Conservation (phyloP, 78 protist species). For the Dictyostelium firmibasis region DNA sequence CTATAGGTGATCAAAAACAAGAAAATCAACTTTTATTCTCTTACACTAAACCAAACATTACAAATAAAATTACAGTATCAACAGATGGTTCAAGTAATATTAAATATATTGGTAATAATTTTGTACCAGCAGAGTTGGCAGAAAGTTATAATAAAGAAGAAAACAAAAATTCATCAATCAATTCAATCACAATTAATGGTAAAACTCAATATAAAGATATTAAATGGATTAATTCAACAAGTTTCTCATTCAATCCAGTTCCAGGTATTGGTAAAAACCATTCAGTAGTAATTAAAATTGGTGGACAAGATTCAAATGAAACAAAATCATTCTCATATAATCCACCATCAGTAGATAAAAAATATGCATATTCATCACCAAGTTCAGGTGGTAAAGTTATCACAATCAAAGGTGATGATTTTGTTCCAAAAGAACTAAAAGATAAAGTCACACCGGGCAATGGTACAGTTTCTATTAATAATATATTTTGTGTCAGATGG, state of each 20-base stretch:
- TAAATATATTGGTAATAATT: neutral
- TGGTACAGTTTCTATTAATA: neutral
- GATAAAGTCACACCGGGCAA: neutral
- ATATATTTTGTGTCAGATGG: neutral
- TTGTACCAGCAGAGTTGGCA: neutral
- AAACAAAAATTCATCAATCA: neutral
- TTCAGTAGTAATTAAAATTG: neutral
- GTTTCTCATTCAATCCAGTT: neutral
- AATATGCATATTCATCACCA: neutral
- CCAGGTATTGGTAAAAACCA: neutral
- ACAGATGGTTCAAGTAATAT: neutral
- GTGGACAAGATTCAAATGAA: neutral
- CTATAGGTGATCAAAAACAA: neutral
- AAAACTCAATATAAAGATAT: neutral
- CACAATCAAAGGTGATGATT: neutral
- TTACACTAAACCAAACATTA: neutral
- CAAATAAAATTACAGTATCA: neutral
- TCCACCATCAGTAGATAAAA: neutral
- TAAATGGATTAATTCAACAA: conserved; percentile 1
- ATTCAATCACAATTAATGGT: neutral
- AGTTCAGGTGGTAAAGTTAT: conserved; percentile 10
- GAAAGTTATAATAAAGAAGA: neutral
- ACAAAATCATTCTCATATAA: conserved; percentile 10
- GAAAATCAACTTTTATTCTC: neutral
- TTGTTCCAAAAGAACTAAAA: neutral